phyloP scores from a whole-genome alignment of 2,329 filamentous ascomycete species.

The Colletotrichum godetiae region DNA sequence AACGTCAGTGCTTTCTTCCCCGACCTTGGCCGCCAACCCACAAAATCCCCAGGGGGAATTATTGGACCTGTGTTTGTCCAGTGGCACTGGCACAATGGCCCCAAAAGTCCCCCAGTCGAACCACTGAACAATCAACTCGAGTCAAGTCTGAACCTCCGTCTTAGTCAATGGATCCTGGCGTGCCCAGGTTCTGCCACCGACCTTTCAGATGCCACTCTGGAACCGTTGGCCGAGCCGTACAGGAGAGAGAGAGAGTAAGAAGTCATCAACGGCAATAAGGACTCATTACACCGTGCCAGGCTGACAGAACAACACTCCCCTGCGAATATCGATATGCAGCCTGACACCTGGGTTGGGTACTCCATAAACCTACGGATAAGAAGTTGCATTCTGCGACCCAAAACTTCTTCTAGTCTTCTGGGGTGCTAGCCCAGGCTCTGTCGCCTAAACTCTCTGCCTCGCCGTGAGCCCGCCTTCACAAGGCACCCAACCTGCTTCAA shows the following conservation, averaged over 20 bases:
- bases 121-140: constrained; percentile 3
- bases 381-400: too few species aligned
- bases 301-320: not conserved
- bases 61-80: constrained; percentile 11
- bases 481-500: not conserved
- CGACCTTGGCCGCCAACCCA: constrained; percentile 22
- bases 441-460: too few species aligned
- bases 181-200: constrained; percentile 9
- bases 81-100: not conserved
- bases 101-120: not conserved
- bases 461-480: too few species aligned
- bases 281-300: not conserved
- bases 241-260: too few species aligned
- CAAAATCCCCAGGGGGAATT: constrained; percentile 32
- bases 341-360: too few species aligned
- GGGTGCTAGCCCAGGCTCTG: too few species aligned
- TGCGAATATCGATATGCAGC: too few species aligned
- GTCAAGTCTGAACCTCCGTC: constrained; percentile 12
- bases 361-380: too few species aligned
- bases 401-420: too few species aligned
- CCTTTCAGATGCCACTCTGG: not conserved
- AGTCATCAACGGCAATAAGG: too few species aligned
- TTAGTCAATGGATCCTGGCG: not conserved
- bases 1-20: constrained; percentile 13
- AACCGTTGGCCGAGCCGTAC: not conserved